Percentiles rank a stretch among this genome's conserved stretches.
phyloP scores from a whole-genome alignment of 163 green algal genomes.

The Scenedesmus sp. region DNA sequence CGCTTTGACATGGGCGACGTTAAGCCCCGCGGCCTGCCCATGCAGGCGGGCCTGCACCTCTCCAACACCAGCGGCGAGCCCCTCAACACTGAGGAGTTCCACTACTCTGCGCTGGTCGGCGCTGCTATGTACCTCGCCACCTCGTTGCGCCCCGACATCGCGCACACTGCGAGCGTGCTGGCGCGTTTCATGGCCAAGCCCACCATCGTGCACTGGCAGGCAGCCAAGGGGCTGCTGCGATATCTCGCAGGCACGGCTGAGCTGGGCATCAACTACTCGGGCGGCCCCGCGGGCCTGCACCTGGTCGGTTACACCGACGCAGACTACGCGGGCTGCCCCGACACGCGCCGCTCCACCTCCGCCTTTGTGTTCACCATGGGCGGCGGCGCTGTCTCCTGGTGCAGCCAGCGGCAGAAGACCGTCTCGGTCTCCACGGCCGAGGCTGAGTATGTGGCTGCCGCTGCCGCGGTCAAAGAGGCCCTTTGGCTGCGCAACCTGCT shows the following conservation, averaged over 20 bases:
- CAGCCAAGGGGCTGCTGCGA: constrained; percentile 48
- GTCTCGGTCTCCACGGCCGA: constrained; percentile 57
- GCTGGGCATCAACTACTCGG: constrained; percentile 31
- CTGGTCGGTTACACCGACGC: constrained; percentile 53
- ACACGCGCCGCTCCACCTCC: constrained; percentile 50
- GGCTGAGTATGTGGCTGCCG: constrained; percentile 66
- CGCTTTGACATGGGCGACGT: constrained; percentile 44
- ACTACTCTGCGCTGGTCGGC: constrained; percentile 52
- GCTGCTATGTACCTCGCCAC: constrained; percentile 56
- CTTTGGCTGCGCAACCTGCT: constrained; percentile 56
- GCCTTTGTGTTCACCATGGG: constrained; percentile 50
- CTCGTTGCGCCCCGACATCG: constrained; percentile 56
- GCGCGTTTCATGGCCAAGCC: constrained; percentile 31
- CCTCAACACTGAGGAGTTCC: constrained; percentile 6
- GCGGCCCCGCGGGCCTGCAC: constrained; percentile 30
- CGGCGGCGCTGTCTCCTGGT: constrained; percentile 52
- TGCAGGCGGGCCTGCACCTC: no score
- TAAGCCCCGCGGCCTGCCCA: no score
- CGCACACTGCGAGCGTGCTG: constrained; percentile 49
- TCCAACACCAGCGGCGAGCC: no score
- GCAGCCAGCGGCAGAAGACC: constrained; percentile 50
- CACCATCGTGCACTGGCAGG: constrained; percentile 42
- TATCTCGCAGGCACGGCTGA: constrained; percentile 46
- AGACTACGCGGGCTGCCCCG: constrained; percentile 46
- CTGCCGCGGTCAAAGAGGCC: constrained; percentile 47